phyloP scores from a whole-genome alignment of 2,329 filamentous ascomycete genomes.

The Ophiostoma sp. region DNA sequence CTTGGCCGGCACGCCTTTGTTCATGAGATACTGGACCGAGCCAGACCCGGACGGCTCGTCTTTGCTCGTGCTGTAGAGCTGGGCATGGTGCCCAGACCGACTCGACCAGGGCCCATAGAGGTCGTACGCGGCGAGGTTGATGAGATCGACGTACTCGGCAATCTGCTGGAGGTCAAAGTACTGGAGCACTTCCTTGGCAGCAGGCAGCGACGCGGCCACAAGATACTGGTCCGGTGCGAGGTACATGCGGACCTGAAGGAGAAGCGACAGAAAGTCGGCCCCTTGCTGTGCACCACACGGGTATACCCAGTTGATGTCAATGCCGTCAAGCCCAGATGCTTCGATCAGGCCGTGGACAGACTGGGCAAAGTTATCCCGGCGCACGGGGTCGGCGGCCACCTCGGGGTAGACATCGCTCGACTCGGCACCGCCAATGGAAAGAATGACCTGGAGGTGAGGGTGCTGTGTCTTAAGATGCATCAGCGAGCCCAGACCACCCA shows the following conservation, averaged over 20 bases:
- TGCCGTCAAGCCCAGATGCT: slow-evolving; percentile 64
- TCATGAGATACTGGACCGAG: slow-evolving; percentile 61
- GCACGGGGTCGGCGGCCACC: slow-evolving; percentile 56
- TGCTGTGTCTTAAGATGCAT: slow-evolving; percentile 66
- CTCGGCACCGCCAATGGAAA: slow-evolving; percentile 67
- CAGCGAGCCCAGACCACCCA: slow-evolving; percentile 67
- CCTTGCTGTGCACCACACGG: slow-evolving; percentile 62
- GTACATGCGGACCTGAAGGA: slow-evolving; percentile 59
- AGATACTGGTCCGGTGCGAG: slow-evolving; percentile 65
- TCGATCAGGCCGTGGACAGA: slow-evolving; percentile 63
- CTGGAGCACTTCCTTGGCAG: slow-evolving; percentile 58
- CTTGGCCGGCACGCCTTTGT: slow-evolving; percentile 59
- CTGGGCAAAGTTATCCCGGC: slow-evolving; percentile 64
- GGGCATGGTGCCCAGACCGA: slow-evolving; percentile 67
- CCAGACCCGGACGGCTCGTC: slow-evolving; percentile 58
- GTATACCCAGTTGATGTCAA: slow-evolving; percentile 81
- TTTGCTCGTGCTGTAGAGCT: slow-evolving; percentile 58
- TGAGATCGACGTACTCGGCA: slow-evolving; percentile 61
- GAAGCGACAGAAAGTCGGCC: slow-evolving; percentile 62
- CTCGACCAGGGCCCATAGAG: slow-evolving; percentile 66
- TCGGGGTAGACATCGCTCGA: slow-evolving; percentile 62
- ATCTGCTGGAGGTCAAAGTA: slow-evolving; percentile 62
- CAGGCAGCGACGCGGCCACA: slow-evolving; percentile 67
- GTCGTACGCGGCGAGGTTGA: slow-evolving; percentile 79
- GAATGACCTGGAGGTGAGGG: slow-evolving; percentile 64